Conservation (phyloP, 2,329 filamentous ascomycete genomes). For the Trichoderma polysporum region DNA sequence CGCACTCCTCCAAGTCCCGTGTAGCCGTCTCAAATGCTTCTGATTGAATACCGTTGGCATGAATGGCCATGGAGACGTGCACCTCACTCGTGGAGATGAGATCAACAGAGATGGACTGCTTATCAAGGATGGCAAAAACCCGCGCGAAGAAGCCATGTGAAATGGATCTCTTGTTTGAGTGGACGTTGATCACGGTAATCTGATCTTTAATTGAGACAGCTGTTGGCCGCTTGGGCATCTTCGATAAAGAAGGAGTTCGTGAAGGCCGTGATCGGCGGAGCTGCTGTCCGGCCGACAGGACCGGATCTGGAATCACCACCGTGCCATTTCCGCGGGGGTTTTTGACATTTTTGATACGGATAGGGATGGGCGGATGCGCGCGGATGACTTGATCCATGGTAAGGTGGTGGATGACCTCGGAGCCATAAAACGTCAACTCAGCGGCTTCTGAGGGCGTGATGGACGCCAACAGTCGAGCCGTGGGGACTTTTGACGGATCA, state of each 20-base stretch:
- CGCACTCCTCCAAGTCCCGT: conserved; percentile 73
- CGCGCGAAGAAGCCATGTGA: conserved; percentile 94
- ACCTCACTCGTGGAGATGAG: conserved; percentile 96
- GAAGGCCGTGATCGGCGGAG: conserved; percentile 53
- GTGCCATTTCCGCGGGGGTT: conserved; percentile 78
- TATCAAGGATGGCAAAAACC: conserved; percentile 89
- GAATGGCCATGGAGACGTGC: conserved; percentile 95
- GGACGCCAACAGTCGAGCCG: conserved; percentile 79
- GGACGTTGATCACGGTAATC: conserved; percentile 95
- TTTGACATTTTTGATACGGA: conserved; percentile 90
- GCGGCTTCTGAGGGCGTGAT: conserved; percentile 95
- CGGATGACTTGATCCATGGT: conserved; percentile 97
- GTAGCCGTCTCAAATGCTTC: conserved; percentile 67
- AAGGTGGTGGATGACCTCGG: conserved; percentile 96
- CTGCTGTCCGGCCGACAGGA: conserved; percentile 55
- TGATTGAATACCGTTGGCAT: conserved; percentile 67
- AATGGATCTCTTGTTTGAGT: conserved; percentile 94
- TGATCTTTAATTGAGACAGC: conserved; percentile 97
- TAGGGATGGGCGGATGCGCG: conserved; percentile 73
- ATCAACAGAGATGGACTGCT: conserved; percentile 85
- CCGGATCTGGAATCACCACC: conserved; percentile 75
- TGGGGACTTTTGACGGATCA: conserved; percentile 88
- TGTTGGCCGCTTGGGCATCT: conserved; percentile 72
- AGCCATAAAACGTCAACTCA: conserved; percentile 90
- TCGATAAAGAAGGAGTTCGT: conserved; percentile 33